These are phyloP conservation scores for Reticulascus tulasneorum DNA, from an alignment of 2,329 filamentous ascomycete species.

Conservation along the genomic window DNA sequence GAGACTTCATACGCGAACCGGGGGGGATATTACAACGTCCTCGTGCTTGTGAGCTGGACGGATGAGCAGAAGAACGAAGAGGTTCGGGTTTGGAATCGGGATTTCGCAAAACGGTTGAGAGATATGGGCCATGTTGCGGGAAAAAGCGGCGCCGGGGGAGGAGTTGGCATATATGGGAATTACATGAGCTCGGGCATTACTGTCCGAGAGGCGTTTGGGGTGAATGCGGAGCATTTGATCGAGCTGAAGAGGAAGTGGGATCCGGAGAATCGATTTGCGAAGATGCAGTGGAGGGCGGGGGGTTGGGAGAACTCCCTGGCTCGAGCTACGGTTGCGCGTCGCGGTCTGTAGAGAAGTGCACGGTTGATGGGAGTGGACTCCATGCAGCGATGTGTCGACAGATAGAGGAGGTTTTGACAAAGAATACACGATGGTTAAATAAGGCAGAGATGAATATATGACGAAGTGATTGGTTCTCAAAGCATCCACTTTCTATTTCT, in stretches of 20 bases:
- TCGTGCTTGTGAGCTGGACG: constrained; percentile 36
- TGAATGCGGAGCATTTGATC: constrained; percentile 22
- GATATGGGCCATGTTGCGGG: constrained; percentile 20
- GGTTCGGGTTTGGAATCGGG: constrained; percentile 33
- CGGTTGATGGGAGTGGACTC: too few relatives aligned
- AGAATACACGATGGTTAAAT: too few relatives aligned
- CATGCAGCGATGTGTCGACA: too few relatives aligned
- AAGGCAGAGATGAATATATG: too few relatives aligned
- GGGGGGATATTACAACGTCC: constrained; percentile 38
- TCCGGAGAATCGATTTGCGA: constrained; percentile 25
- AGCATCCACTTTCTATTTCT: too few relatives aligned
- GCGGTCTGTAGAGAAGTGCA: too few relatives aligned
- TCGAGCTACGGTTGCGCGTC: too few relatives aligned
- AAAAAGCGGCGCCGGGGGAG: constrained; percentile 15
- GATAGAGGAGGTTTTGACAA: too few relatives aligned
- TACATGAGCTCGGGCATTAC: constrained; percentile 19
- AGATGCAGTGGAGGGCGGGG: not conserved
- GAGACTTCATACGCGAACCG: constrained; percentile 42
- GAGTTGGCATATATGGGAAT: constrained; percentile 25
- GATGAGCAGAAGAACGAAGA: constrained; percentile 29
- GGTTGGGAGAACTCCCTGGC: too few relatives aligned
- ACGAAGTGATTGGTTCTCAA: too few relatives aligned
- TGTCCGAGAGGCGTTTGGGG: constrained; percentile 25
- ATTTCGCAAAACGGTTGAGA: constrained; percentile 22
- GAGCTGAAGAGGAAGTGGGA: constrained; percentile 30